A percentile compares a stretch with the other conserved stretches of the same genome.
Conservation (phyloP, 345 rosid genomes). For the Clarkia xantiana region DNA sequence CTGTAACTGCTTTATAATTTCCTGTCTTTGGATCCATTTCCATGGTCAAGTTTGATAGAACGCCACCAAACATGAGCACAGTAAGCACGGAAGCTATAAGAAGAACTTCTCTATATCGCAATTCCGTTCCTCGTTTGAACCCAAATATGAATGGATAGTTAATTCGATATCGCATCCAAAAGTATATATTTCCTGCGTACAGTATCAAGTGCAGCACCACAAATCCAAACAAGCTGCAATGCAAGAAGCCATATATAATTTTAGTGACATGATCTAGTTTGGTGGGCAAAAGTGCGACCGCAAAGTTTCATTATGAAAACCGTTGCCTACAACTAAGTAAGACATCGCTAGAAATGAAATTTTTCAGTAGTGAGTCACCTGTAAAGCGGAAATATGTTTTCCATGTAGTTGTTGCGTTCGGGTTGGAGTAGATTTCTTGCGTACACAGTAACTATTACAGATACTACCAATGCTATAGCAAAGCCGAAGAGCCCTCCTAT, state of each 20-base stretch:
- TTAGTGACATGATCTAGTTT: too few relatives aligned
- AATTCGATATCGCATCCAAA: constrained; percentile 57
- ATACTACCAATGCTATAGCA: constrained; percentile 42
- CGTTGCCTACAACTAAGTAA: too few relatives aligned
- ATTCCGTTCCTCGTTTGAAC: constrained; percentile 57
- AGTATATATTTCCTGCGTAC: constrained; percentile 46
- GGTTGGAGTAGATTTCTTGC: constrained; percentile 26
- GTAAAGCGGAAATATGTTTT: constrained; percentile 67
- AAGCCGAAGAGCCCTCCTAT: constrained; percentile 59
- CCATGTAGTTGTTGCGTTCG: constrained; percentile 49
- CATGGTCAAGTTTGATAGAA: constrained; percentile 63
- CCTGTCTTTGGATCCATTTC: constrained; percentile 56
- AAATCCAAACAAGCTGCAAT: constrained; percentile 49
- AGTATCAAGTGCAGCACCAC: constrained; percentile 54
- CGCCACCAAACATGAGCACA: constrained; percentile 38
- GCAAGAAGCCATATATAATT: not conserved
- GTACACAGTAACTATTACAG: constrained; percentile 37
- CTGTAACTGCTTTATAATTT: constrained; percentile 42
- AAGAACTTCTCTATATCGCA: constrained; percentile 54
- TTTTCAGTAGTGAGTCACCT: not conserved
- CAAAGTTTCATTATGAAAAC: too few relatives aligned
- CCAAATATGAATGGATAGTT: constrained; percentile 67
- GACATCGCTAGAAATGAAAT: too few relatives aligned
- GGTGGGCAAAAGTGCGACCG: too few relatives aligned
- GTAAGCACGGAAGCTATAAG: constrained; percentile 38